Evolutionary conservation across 768 basidiomycete genomes (phyloP).

Genomic region (Termitomyces sp.): DNA sequence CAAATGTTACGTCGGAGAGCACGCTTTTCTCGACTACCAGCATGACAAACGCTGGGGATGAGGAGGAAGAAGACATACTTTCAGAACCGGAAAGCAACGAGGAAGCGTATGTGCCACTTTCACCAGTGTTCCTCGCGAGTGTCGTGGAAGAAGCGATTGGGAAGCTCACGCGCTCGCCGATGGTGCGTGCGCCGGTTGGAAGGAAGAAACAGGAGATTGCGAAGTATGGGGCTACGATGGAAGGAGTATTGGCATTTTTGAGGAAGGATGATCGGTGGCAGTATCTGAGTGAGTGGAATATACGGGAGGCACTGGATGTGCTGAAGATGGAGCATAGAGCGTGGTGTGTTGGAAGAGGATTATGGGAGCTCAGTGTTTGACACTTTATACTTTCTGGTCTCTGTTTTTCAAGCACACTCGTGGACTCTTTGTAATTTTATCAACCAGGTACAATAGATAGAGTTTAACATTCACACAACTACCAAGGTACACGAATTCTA

Average conservation of each 20-base stretch:
- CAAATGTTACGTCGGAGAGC: constrained; percentile 23
- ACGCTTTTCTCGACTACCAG: constrained; percentile 23
- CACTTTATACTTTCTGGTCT: background rate
- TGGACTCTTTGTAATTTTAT: too few species aligned
- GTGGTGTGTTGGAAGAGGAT: constrained; percentile 30
- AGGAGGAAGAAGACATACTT: constrained; percentile 37
- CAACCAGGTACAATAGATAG: too few species aligned
- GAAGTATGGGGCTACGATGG: constrained; percentile 22
- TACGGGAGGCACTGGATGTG: constrained; percentile 53
- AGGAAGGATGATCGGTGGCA: constrained; percentile 60
- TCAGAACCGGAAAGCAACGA: constrained; percentile 61
- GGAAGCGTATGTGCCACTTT: constrained; percentile 63
- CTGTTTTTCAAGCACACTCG: background rate
- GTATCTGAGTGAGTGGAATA: constrained; percentile 55
- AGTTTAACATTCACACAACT: too few species aligned
- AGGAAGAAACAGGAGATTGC: constrained; percentile 11
- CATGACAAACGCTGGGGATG: constrained; percentile 17
- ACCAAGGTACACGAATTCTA: too few species aligned
- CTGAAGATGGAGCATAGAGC: constrained; percentile 33
- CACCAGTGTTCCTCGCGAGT: constrained; percentile 40
- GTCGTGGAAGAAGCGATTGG: constrained; percentile 42
- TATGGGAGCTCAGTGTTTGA: constrained; percentile 32
- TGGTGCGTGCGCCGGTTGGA: background rate
- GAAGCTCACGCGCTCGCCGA: constrained; percentile 20
- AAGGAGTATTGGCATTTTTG: constrained; percentile 42